These are phyloP conservation scores for Paracoccidioides lutzii DNA, from an alignment of 2,329 filamentous ascomycete genomes.

Conservation along the genomic window DNA sequence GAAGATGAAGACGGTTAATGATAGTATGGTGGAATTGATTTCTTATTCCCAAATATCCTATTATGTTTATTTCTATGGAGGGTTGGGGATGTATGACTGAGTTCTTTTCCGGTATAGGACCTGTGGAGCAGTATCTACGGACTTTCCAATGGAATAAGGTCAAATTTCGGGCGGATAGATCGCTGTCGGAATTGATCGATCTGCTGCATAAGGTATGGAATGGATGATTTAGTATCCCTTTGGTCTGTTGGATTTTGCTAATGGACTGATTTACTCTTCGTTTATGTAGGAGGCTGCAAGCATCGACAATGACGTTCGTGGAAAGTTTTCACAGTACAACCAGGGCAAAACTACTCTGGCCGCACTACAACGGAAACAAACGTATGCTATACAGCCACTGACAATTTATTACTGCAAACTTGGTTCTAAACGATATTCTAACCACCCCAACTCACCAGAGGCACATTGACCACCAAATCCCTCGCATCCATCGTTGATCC, in stretches of 20 bases:
- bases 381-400: slow-evolving; percentile 40
- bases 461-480: slow-evolving; percentile 88
- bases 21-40: slow-evolving; percentile 49
- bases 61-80: neutral
- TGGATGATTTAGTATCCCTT: neutral
- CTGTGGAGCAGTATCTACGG: slow-evolving; percentile 85
- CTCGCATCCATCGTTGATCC: slow-evolving; percentile 81
- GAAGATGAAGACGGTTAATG: slow-evolving; percentile 85
- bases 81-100: neutral
- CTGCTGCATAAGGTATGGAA: slow-evolving; percentile 64
- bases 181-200: slow-evolving; percentile 74
- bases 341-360: slow-evolving; percentile 74
- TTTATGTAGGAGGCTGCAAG: slow-evolving; percentile 61
- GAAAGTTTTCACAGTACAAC: slow-evolving; percentile 91
- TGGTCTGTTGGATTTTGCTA: neutral
- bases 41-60: slow-evolving; percentile 4
- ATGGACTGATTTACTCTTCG: neutral
- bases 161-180: slow-evolving; percentile 87
- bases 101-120: slow-evolving; percentile 45
- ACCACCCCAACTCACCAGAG: slow-evolving; percentile 38
- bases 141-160: slow-evolving; percentile 95
- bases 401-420: neutral
- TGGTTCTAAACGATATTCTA: neutral
- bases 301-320: slow-evolving; percentile 91
- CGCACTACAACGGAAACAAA: slow-evolving; percentile 73